phyloP scores from a whole-genome alignment of 805 yeast species.

The Ogataea pini region DNA sequence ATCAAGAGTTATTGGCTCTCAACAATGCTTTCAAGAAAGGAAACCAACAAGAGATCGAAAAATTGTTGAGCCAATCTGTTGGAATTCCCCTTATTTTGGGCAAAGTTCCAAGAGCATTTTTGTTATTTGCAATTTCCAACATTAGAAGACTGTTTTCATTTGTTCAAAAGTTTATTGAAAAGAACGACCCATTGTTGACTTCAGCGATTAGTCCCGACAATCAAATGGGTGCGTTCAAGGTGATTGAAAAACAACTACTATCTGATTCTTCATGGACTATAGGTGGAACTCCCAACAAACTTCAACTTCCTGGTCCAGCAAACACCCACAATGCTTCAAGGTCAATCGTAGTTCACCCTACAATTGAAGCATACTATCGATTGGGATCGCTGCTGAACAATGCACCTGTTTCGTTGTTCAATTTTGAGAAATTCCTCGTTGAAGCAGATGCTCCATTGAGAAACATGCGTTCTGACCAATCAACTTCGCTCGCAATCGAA shows the following conservation, averaged over 20 bases:
- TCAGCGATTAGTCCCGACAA: constrained; percentile 32
- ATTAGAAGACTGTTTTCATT: constrained; percentile 62
- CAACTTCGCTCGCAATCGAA: constrained; percentile 52
- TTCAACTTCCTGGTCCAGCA: constrained; percentile 20
- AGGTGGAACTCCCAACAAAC: constrained; percentile 16
- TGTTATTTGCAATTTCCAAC: constrained; percentile 66
- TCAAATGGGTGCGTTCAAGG: constrained; percentile 34
- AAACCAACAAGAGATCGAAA: constrained; percentile 24
- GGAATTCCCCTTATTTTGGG: constrained; percentile 62
- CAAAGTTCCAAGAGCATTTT: constrained; percentile 67
- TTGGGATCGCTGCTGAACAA: constrained; percentile 48
- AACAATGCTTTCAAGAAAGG: constrained; percentile 30
- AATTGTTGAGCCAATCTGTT: constrained; percentile 34
- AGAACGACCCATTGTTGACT: constrained; percentile 39
- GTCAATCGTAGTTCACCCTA: constrained; percentile 40
- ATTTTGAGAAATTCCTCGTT: constrained; percentile 61
- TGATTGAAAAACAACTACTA: constrained; percentile 27
- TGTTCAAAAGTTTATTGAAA: constrained; percentile 57
- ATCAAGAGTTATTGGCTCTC: constrained; percentile 68
- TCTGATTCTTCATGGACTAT: constrained; percentile 36
- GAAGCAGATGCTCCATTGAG: constrained; percentile 51
- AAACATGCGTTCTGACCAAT: constrained; percentile 39
- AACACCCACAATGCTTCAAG: constrained; percentile 10
- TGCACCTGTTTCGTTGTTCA: constrained; percentile 55
- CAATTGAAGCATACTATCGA: constrained; percentile 53